Evolutionary conservation across 495 filamentous ascomycete species (phyloP).

Genomic region (Xylaria nigripes): DNA sequence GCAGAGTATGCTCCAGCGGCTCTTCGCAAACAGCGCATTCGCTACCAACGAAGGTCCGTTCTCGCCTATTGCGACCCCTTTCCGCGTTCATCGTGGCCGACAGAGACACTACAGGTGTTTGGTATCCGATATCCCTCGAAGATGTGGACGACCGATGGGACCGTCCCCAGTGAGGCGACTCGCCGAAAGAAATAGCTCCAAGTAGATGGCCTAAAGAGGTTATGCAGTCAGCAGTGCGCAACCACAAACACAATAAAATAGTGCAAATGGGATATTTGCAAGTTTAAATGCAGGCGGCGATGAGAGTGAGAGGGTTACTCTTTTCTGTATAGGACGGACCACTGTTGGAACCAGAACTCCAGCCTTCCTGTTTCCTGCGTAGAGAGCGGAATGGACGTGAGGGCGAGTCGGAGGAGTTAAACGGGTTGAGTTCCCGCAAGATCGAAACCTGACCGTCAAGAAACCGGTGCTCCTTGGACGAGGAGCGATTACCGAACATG

Average conservation of each 20-base stretch:
- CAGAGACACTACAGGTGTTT: slow-evolving; percentile 23
- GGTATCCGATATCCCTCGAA: slow-evolving; percentile 31
- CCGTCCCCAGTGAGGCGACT: slow-evolving; percentile 28
- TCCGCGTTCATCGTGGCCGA: slow-evolving; percentile 65
- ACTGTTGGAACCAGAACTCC: slow-evolving; percentile 17
- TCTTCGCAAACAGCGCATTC: slow-evolving; percentile 97
- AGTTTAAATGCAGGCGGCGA: no score
- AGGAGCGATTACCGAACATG: slow-evolving; percentile 43
- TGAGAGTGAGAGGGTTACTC: slow-evolving; percentile 28
- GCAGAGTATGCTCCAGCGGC: slow-evolving; percentile 90
- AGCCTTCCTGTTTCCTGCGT: slow-evolving; percentile 30
- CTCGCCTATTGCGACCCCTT: slow-evolving; percentile 70
- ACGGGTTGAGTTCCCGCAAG: slow-evolving; percentile 33
- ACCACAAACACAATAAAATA: background rate
- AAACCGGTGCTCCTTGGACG: slow-evolving; percentile 31
- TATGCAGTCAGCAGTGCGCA: slow-evolving; percentile 4
- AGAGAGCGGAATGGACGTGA: slow-evolving; percentile 33
- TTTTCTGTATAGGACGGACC: slow-evolving; percentile 36
- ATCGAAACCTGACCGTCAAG: slow-evolving; percentile 30
- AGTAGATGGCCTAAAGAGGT: slow-evolving; percentile 31
- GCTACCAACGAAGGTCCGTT: slow-evolving; percentile 90
- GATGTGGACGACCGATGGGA: slow-evolving; percentile 39
- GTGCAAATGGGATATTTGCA: no score
- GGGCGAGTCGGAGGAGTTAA: slow-evolving; percentile 26
- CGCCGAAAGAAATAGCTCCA: slow-evolving; percentile 25